Conservation (phyloP, 23 red algal species). For the Gracilaria gracilis region DNA sequence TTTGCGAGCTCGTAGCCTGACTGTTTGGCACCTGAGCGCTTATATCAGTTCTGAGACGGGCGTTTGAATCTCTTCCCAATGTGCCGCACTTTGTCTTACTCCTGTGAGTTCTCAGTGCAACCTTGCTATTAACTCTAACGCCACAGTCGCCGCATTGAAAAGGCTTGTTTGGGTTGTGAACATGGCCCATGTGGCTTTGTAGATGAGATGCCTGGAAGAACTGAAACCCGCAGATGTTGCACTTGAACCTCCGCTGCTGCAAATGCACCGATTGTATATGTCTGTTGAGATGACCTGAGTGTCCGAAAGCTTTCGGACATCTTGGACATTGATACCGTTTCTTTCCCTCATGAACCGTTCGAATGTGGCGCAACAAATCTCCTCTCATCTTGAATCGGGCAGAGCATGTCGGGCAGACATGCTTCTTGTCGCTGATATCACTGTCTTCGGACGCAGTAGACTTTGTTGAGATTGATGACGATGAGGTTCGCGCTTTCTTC, state of each 20-base stretch:
- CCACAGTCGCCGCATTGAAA: constrained; percentile 56
- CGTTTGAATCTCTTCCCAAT: neutral
- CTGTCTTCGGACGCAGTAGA: constrained; percentile 18
- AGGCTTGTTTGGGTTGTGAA: constrained; percentile 48
- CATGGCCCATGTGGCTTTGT: constrained; percentile 69
- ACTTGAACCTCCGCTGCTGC: constrained; percentile 68
- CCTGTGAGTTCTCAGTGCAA: constrained; percentile 39
- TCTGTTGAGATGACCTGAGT: constrained; percentile 80
- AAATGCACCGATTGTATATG: constrained; percentile 77
- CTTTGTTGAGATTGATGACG: neutral
- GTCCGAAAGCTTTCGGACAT: constrained; percentile 66
- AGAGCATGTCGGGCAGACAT: constrained; percentile 38
- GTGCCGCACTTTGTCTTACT: constrained; percentile 16
- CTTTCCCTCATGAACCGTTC: constrained; percentile 72
- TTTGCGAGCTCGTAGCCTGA: neutral
- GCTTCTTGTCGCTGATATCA: constrained; percentile 47
- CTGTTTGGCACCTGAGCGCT: neutral
- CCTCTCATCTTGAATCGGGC: constrained; percentile 70
- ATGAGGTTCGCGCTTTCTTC: constrained; percentile 12
- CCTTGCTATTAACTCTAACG: constrained; percentile 13
- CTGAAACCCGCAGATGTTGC: constrained; percentile 67
- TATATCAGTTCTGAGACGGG: neutral
- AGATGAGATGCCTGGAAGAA: constrained; percentile 74
- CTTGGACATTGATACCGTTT: constrained; percentile 53
- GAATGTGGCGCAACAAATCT: constrained; percentile 73